Evolutionary conservation across 148 eudicot species (phyloP), one percentile per base, ranked within the genome.

Genomic region (Polygonum maritimum): DNA sequence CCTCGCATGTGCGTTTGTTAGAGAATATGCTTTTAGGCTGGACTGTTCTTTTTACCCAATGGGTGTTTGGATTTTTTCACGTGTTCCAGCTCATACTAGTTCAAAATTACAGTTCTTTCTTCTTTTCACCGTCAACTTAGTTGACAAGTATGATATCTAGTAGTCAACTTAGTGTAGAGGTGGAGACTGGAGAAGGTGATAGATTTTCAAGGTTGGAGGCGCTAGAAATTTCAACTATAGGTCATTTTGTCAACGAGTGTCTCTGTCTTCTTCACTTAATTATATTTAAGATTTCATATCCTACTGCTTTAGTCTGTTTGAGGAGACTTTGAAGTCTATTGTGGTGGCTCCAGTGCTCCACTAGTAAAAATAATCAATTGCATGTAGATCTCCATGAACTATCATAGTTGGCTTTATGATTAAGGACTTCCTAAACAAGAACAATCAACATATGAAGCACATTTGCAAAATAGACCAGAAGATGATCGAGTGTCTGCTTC

Each of bases 11-110:
- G 71, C 71, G 7, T 67, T 2, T 67, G 71, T 35, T 38, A 19
- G 71, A 35, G 71, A 67, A 67, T 67, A 67, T 35, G 71, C 71
- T 67, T 67, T 67, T 36, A 67, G 69, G 69, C 69, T 51, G 55
- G 55, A 51, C 19, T 51, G n/a, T 51, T 9, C 55, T 51, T 51
- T 51, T 18, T 51, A 51, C 4, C 31, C 63, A 57, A 33, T 55
- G 62, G 62, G 62, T 19, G 9, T 2, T 57, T 4, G 35, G 8
- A 21, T 57, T 57, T 57, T 57, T 57, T 57, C 63, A 57, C 63
- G 31, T 57, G 63, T 19, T 9, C 33, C 63, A 21, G 63, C 63
- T 67, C 67, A 22, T 18, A 4, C 58, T 16, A 54, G 58, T n/a
- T n/a, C n/a, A 5, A n/a, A n/a, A 54, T 54, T 54, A 54, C 58